phyloP scores from a whole-genome alignment of 805 yeast species.

The Deakozyma indianensis region DNA sequence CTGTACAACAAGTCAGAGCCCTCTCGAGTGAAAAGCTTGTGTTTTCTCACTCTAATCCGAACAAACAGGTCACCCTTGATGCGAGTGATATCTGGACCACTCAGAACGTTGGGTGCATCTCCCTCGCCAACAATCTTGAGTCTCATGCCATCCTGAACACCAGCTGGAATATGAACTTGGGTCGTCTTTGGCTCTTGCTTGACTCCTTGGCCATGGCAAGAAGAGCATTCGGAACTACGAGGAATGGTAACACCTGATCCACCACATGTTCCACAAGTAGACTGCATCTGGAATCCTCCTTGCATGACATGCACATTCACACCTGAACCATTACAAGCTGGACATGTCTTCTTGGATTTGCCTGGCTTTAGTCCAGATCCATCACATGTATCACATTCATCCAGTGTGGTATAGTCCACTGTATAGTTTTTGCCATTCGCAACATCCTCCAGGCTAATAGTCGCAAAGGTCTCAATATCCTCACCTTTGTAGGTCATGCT shows the following conservation, averaged over 20 bases:
- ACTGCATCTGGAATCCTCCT: conserved; percentile 94
- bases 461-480: conserved; percentile 65
- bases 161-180: conserved; percentile 74
- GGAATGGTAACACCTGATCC: conserved; percentile 78
- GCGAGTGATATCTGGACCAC: conserved; percentile 52
- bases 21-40: conserved; percentile 51
- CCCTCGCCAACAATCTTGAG: conserved; percentile 81
- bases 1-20: conserved; percentile 53
- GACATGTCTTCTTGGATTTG: conserved; percentile 62
- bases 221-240: conserved; percentile 50
- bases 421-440: conserved; percentile 60
- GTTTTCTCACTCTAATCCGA: conserved; percentile 64
- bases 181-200: conserved; percentile 52
- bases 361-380: conserved; percentile 80
- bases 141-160: conserved; percentile 75
- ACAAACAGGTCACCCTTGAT: conserved; percentile 81
- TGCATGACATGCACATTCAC: conserved; percentile 69
- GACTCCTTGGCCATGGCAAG: conserved; percentile 89
- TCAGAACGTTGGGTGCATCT: conserved; percentile 69
- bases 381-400: conserved; percentile 62
- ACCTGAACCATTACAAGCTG: conserved; percentile 87
- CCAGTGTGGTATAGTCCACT: conserved; percentile 59
- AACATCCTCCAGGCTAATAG: conserved; percentile 72
- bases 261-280: conserved; percentile 76
- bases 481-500: conserved; percentile 81